Evolutionary conservation across 2,329 filamentous ascomycete genomes (phyloP).

Genomic region (Scedosporium boydii): DNA sequence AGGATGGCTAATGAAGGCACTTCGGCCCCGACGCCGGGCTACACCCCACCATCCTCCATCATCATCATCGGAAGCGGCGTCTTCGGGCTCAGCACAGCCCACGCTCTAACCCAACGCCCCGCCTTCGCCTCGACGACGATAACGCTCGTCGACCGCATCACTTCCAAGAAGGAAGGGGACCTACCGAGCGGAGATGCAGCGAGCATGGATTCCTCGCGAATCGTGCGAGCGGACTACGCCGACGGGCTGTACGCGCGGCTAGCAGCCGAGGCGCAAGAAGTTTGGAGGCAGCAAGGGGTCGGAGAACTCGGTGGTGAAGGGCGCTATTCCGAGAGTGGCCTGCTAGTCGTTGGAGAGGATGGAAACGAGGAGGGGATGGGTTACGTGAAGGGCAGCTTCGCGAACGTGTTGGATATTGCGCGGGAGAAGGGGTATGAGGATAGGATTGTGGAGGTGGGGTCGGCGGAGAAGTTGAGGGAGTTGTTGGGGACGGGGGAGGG

Average conservation of each 20-base stretch:
- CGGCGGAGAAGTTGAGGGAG: slow-evolving; percentile 30
- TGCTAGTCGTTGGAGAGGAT: slow-evolving; percentile 53
- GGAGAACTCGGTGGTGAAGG: slow-evolving; percentile 48
- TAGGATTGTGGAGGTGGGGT: slow-evolving; percentile 35
- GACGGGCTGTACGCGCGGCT: slow-evolving; percentile 68
- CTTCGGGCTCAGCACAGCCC: slow-evolving; percentile 54
- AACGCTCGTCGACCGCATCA: slow-evolving; percentile 49
- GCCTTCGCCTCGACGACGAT: slow-evolving; percentile 43
- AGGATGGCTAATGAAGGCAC: not conserved
- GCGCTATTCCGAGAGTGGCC: slow-evolving; percentile 61
- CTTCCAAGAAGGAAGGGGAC: slow-evolving; percentile 24
- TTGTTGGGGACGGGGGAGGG: slow-evolving; percentile 38
- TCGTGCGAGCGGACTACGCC: slow-evolving; percentile 69
- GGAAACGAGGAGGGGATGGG: slow-evolving; percentile 31
- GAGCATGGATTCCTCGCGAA: slow-evolving; percentile 54
- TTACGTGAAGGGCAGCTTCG: slow-evolving; percentile 51
- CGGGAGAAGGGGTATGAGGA: slow-evolving; percentile 25
- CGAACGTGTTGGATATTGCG: slow-evolving; percentile 48
- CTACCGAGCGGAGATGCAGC: slow-evolving; percentile 52
- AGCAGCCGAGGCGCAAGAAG: slow-evolving; percentile 57
- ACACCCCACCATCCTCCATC: slow-evolving; percentile 34
- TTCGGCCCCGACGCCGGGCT: not conserved
- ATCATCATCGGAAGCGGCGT: slow-evolving; percentile 62
- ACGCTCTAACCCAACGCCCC: slow-evolving; percentile 56
- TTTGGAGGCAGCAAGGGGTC: slow-evolving; percentile 54